A percentile compares a stretch with the other conserved stretches of the same genome.
phyloP scores from a whole-genome alignment of 1,284 basidiomycete species.

The Garcileccinum viscosum region DNA sequence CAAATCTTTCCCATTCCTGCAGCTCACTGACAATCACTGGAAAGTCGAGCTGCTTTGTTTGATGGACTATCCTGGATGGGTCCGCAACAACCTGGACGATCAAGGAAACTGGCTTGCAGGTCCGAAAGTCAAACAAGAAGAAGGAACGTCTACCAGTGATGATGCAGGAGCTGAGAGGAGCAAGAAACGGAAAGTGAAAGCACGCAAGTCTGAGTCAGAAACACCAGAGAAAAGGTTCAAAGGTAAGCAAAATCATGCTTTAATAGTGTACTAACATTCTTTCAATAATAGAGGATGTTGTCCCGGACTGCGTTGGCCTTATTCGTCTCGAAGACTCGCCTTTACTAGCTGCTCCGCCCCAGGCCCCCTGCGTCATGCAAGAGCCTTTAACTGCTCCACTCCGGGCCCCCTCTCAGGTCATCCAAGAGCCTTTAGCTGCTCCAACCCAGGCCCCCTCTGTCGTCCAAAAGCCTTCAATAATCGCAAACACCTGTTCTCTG shows the following conservation, averaged over 20 bases:
- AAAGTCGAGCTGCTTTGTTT: neutral
- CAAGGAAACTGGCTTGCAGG: neutral
- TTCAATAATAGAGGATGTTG: too few species aligned
- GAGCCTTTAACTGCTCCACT: too few species aligned
- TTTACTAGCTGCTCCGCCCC: too few species aligned
- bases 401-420: too few species aligned
- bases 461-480: too few species aligned
- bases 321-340: too few species aligned
- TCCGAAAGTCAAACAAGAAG: neutral
- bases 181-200: neutral
- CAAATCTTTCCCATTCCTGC: conserved; percentile 1
- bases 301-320: too few species aligned
- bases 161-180: neutral
- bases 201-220: neutral
- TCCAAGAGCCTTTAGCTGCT: too few species aligned
- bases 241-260: neutral
- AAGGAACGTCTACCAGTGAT: neutral
- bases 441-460: too few species aligned
- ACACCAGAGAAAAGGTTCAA: neutral
- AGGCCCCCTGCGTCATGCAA: too few species aligned
- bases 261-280: too few species aligned
- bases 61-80: neutral
- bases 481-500: too few species aligned
- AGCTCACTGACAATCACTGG: neutral
- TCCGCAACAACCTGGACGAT: neutral